Evolutionary conservation across 2,329 filamentous ascomycete species (phyloP), one percentile per base, ranked within the genome.

Genomic region (Emmonsiellopsis sp.): DNA sequence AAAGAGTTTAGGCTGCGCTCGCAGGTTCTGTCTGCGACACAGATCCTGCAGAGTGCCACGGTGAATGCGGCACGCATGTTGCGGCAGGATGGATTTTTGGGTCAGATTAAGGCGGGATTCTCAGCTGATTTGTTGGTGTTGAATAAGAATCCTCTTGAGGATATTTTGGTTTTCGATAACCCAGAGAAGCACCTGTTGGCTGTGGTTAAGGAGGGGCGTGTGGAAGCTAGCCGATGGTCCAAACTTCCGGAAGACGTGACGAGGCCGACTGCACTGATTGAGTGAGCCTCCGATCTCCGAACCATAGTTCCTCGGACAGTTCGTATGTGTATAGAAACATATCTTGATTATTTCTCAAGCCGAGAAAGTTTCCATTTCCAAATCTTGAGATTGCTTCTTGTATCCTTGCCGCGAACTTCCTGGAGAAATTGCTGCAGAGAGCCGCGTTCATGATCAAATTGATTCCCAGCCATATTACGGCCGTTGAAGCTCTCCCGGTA

Each of bases 181-280:
- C 73, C 73, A 2, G 73, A 80, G 49, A 68, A 71, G 58, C 67
- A 74, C 52, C 57, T 81, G 6, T 57, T 80, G 43, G 74, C 70
- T 2, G 77, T 82, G 1, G 68, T 82, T 47, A 81, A 82, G 60
- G 78, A 79, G 37, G 79, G 80, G 0, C 67, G 75, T 11, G 68
- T 81, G 13, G 71, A 49, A 49, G 46, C 34, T 5, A 49, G 68
- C 55, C 58, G 62, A 11, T 64, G 63, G 63, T 48, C 37, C 11
- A 54, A 44, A 21, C 34, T 49, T 4, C 45, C 34, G 4, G 46
- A 39, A 36, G 46, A 49, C 8, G 10, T 49, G n/a, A 39, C 46
- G 8, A 49, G 34, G 46, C 46, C 46, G 8, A 11, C 6, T 32
- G 8, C 33, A 13, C 39, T 49, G 46, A 49, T 49, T 37, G 46